Evolutionary conservation across 768 basidiomycete species (phyloP).

Genomic region (Mycena olivaceomarginata): DNA sequence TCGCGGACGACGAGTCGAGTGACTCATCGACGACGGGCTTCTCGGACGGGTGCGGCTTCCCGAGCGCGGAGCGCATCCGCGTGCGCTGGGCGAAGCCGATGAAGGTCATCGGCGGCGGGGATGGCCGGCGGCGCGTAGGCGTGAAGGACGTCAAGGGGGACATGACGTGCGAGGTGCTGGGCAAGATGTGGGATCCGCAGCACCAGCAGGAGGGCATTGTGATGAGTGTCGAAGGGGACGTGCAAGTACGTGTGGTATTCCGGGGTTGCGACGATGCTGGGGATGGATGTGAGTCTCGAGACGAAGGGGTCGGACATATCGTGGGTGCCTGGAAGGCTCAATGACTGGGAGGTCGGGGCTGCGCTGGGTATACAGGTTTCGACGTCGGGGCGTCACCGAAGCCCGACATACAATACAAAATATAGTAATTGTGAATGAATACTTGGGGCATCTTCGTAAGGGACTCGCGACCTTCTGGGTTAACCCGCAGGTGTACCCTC

Average conservation of each 20-base stretch:
- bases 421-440: too few relatives aligned
- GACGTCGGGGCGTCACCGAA: constrained; percentile 68
- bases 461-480: too few relatives aligned
- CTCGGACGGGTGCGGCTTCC: constrained; percentile 81
- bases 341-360: constrained; percentile 80
- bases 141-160: constrained; percentile 82
- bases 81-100: constrained; percentile 86
- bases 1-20: constrained; percentile 90
- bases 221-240: constrained; percentile 79
- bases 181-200: constrained; percentile 63
- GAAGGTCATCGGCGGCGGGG: constrained; percentile 64
- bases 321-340: constrained; percentile 74
- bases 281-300: constrained; percentile 84
- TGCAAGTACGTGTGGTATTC: constrained; percentile 90
- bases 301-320: constrained; percentile 80
- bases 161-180: constrained; percentile 77
- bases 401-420: constrained; percentile 25
- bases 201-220: constrained; percentile 72
- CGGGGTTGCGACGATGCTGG: constrained; percentile 88
- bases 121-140: constrained; percentile 81
- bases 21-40: constrained; percentile 77
- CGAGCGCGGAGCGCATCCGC: constrained; percentile 84
- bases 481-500: too few relatives aligned
- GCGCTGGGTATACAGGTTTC: constrained; percentile 83
- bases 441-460: too few relatives aligned